Evolutionary conservation across 2,329 filamentous ascomycete species (phyloP), one percentile per base, ranked within the genome.

Genomic region (Cucurbitaria berberidis): DNA sequence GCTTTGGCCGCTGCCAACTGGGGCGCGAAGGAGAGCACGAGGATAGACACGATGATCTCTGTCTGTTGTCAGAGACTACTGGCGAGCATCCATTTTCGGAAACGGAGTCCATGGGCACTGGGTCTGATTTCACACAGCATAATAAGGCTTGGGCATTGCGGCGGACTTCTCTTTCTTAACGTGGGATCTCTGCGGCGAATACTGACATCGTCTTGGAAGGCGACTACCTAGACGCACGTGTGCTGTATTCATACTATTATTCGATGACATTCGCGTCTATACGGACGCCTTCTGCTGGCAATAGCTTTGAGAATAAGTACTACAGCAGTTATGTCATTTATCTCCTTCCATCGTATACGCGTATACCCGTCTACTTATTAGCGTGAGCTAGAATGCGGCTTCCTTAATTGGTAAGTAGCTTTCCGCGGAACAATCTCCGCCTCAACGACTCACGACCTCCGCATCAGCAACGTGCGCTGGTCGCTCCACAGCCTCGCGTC

Each of bases 361-460:
- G n/a, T n/a, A n/a, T n/a, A n/a, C n/a, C n/a, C n/a, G n/a, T n/a
- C n/a, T n/a, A n/a, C n/a, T n/a, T n/a, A n/a, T n/a, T n/a, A n/a
- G n/a, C n/a, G n/a, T n/a, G n/a, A n/a, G n/a, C n/a, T n/a, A n/a
- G n/a, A 15, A n/a, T 16, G 8, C 11, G 45, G 52, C 52, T 58
- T 42, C 57, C 61, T n/a, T 24, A 53, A 48, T 21, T 5, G 45
- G 57, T 21, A 58, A 51, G 44, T 27, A 39, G 53, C 45, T 30
- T 21, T 29, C 41, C 47, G 45, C 42, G 45, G 36, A 42, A 43
- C 36, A 7, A 46, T 43, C 30, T 47, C n/a, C 40, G 52, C 18
- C 24, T 26, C 52, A 55, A 45, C 62, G 58, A 66, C 58, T 64
- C 57, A 66, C 55, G 36, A 19, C 32, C 24, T 15, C 16, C 32